Evolutionary conservation across 140 eudicot species (phyloP), one percentile per base, ranked within the genome.

Genomic region (Stevia rebaudiana): DNA sequence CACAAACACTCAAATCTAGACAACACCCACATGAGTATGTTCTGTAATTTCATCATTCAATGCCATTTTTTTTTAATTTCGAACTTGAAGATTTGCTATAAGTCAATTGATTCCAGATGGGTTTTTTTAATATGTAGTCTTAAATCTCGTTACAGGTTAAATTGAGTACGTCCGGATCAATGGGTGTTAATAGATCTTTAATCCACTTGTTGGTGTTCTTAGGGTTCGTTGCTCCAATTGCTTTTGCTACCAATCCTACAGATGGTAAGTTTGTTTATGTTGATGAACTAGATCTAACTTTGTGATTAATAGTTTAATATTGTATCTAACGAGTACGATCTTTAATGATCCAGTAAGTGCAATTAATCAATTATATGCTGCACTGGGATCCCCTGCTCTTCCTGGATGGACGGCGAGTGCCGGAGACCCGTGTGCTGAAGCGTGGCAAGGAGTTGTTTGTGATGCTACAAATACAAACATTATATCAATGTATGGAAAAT

Each of bases 361-460:
- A 17, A 84, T 91, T 6, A 91, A 87, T 69, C 73, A 71, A 57
- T 67, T 91, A 54, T 85, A 82, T 57, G 81, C 79, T 68, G 80
- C 98, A 16, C 53, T 91, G 81, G 82, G 83, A 44, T 80, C 82
- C 13, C 98, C 98, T 2, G 17, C 82, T 43, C 84, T 91, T 52
- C 98, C 98, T 12, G 95, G 95, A 46, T 91, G 98, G 98, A 88
- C 80, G 57, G 75, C 89, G 25, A 69, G 72, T 54, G 96, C 80
- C 18, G 98, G 96, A 63, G 98, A 91, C 83, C 98, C 98, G 25
- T 91, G 98, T 70, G 83, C 70, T 17, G 95, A 78, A 51, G 51
- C 33, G 35, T 91, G 98, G 98, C 98, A 91, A 81, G 98, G 98
- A 23, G 89, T 91, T 51, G 55, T 10, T 23, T 91, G 98, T 77